Evolutionary conservation across 352 stramenopile species (phyloP), one percentile per base, ranked within the genome.

Genomic region (Paralagenidium karlingii): DNA sequence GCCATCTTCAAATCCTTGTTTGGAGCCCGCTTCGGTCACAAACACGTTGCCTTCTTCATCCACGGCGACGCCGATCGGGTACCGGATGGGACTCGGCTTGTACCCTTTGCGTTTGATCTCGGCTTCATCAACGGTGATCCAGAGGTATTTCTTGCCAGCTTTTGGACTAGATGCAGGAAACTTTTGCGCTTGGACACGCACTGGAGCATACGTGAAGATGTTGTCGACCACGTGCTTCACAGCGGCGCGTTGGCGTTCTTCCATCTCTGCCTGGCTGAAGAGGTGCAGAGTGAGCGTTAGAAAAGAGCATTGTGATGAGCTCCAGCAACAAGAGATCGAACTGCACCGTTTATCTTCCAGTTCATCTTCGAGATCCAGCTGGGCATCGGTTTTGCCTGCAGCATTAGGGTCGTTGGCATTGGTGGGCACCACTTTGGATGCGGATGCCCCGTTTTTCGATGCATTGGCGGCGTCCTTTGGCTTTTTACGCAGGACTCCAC

Each of bases 151-250:
- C 27, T 87, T 58, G 0, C 69, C 70, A 10, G 74, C 68, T 28
- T 82, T 66, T 1, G 68, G 50, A 12, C 68, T 82, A 0, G 34
- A 46, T 6, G 48, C 40, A n/a, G 66, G 68, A 37, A 82, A 82
- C 52, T 68, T 69, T 51, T 88, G 68, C 22, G 68, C 69, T 51
- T 85, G 58, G 22, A 85, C 69, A n/a, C 52, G 53, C 38, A 88
- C 75, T 3, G 75, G 75, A 13, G 69, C 71, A 42, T 85, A 88
- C 16, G 75, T 61, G 26, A 82, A 88, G 18, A 88, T 55, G 38
- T 88, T 83, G 38, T 79, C 70, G 5, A 88, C 75, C 5, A 81
- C 67, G 27, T 88, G 74, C 0, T 47, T 49, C 38, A 85, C 68
- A 2, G 68, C 70, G 3, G 47, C 43, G 28, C 65, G 66, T 42